Evolutionary conservation across 2,329 filamentous ascomycete species (phyloP).

Genomic region (Fusarium sp.): DNA sequence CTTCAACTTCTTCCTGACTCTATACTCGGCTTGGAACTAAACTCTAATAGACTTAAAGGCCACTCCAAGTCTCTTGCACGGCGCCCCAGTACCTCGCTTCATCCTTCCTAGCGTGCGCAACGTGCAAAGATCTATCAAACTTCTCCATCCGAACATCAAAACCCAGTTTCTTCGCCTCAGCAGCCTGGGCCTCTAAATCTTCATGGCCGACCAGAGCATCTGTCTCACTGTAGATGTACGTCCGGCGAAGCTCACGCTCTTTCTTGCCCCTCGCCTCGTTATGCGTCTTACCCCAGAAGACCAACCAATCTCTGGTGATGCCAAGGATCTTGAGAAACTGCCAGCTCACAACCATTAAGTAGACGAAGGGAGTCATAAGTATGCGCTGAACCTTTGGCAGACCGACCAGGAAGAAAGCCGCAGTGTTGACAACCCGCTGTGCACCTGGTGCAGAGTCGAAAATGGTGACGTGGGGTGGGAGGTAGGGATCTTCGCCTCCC

Average conservation of each 20-base stretch:
- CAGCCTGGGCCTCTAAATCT: slow-evolving; percentile 3
- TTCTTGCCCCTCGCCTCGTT: slow-evolving; percentile 17
- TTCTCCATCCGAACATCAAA: slow-evolving; percentile 13
- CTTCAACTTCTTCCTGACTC: no score
- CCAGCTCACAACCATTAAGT: neutral
- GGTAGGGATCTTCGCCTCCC: neutral
- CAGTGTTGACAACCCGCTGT: neutral
- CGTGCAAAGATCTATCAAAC: slow-evolving; percentile 20
- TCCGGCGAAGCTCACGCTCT: slow-evolving; percentile 14
- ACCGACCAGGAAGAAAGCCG: slow-evolving; percentile 13
- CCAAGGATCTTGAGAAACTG: neutral
- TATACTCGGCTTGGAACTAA: no score
- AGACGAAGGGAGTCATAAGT: slow-evolving; percentile 1
- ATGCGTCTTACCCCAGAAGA: slow-evolving; percentile 13
- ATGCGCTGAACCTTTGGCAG: neutral
- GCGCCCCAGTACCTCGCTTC: slow-evolving; percentile 16
- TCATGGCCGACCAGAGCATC: slow-evolving; percentile 5
- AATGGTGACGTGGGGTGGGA: slow-evolving; percentile 14
- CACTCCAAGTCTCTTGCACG: slow-evolving; percentile 6
- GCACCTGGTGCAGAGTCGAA: slow-evolving; percentile 26
- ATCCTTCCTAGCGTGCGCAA: slow-evolving; percentile 14
- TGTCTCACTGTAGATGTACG: slow-evolving; percentile 24
- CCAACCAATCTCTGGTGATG: slow-evolving; percentile 3
- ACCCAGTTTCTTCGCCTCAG: neutral
- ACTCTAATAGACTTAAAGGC: neutral